Conservation (phyloP, 1,139 yeast species). For the Lodderomyces metapsilosis region DNA sequence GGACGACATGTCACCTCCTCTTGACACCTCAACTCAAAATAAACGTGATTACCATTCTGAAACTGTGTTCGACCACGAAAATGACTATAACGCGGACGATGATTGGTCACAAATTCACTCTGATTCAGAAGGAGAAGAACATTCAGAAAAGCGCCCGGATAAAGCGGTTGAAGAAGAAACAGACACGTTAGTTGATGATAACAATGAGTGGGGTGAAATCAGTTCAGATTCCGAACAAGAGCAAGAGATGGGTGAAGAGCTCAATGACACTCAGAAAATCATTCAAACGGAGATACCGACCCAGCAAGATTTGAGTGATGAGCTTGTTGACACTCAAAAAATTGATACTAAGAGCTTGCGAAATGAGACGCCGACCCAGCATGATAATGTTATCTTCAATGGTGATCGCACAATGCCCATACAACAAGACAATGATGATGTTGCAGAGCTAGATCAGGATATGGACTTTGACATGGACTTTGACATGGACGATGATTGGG, state of each 20-base stretch:
- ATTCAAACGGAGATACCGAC: neutral
- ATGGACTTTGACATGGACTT: neutral
- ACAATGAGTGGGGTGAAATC: slow-evolving; percentile 11
- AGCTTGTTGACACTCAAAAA: neutral
- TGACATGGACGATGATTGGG: slow-evolving; percentile 1
- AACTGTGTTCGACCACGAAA: neutral
- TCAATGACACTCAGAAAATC: neutral
- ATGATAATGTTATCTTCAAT: neutral
- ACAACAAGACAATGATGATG: neutral
- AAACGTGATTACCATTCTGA: no score
- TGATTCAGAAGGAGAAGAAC: slow-evolving; percentile 9
- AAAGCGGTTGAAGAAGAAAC: neutral
- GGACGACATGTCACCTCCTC: neutral
- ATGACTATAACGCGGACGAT: slow-evolving; percentile 8
- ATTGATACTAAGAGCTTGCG: neutral
- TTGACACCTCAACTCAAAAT: slow-evolving; percentile 1
- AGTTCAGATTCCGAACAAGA: slow-evolving; percentile 7
- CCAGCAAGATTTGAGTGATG: neutral
- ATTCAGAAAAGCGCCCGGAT: neutral
- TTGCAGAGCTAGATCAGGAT: no score
- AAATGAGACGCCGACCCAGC: neutral
- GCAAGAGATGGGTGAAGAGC: neutral
- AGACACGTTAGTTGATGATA: neutral
- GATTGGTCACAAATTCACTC: slow-evolving; percentile 11
- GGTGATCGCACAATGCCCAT: neutral